These are phyloP conservation scores for Hanseniaspora guilliermondii DNA, from an alignment of 805 yeast species.

Conservation along the genomic window DNA sequence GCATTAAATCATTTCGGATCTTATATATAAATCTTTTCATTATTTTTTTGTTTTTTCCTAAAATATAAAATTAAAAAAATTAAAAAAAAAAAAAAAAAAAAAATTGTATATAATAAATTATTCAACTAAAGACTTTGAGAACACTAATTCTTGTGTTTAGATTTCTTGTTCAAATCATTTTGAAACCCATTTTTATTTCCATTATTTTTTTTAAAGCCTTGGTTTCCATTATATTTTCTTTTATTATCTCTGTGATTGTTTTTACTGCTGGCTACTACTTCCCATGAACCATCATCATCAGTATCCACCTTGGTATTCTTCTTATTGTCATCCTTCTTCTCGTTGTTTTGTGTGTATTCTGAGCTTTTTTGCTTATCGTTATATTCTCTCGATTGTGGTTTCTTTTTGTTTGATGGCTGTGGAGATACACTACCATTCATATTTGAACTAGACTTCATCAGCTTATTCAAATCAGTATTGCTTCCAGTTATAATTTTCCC, in stretches of 20 bases:
- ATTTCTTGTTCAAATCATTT: neutral
- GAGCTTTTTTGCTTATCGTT: neutral
- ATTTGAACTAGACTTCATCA: neutral
- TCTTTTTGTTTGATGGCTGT: neutral
- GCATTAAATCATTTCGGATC: neutral
- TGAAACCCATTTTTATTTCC: neutral
- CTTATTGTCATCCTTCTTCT: neutral
- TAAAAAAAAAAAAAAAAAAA: neutral
- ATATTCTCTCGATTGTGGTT: neutral
- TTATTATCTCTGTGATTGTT: conserved; percentile 18
- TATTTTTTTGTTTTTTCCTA: too few species aligned
- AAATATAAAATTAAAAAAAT: neutral
- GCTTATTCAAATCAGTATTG: neutral
- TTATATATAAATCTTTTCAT: too few species aligned
- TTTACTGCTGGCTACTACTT: conserved; percentile 13
- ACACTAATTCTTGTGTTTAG: neutral
- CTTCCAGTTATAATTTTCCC: neutral
- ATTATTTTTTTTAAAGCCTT: conserved; percentile 25
- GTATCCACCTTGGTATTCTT: neutral
- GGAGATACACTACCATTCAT: neutral
- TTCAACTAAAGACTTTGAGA: neutral
- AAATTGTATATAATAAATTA: neutral
- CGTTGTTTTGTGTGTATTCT: neutral
- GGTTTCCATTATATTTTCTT: conserved; percentile 18
- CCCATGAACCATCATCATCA: conserved; percentile 11